phyloP scores from a whole-genome alignment of 164 flowering plant genomes.

The Vitis cinerea region DNA sequence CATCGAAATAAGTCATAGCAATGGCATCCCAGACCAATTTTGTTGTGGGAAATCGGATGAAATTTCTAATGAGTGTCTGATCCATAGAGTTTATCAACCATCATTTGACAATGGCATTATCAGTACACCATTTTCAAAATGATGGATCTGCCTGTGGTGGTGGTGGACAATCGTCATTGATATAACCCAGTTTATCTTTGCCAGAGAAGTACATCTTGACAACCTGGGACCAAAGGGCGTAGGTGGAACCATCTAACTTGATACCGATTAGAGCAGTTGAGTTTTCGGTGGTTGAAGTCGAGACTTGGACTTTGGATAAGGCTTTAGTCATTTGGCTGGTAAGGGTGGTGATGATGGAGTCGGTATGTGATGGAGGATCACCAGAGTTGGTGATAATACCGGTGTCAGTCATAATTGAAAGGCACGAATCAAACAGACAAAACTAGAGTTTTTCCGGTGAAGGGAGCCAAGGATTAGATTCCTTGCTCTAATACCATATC shows the following conservation, averaged over 20 bases:
- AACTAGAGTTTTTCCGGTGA: too few species aligned
- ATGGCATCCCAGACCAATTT: neutral
- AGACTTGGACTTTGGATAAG: too few species aligned
- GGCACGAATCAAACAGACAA: too few species aligned
- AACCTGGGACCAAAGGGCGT: slow-evolving; percentile 12
- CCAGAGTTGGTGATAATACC: too few species aligned
- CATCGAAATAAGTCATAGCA: slow-evolving; percentile 6
- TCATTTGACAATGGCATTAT: slow-evolving; percentile 9
- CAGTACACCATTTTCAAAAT: neutral
- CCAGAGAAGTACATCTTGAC: neutral
- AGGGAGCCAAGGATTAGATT: too few species aligned
- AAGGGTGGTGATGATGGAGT: too few species aligned
- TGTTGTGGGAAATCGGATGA: neutral
- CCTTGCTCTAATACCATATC: too few species aligned
- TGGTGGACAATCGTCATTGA: slow-evolving; percentile 4
- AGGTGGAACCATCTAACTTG: slow-evolving; percentile 18
- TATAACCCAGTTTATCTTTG: neutral
- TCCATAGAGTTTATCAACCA: neutral
- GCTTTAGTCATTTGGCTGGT: too few species aligned
- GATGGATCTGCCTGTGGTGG: neutral
- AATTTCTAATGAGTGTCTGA: neutral
- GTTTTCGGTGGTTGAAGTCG: too few species aligned
- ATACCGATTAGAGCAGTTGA: neutral
- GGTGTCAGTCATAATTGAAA: too few species aligned
- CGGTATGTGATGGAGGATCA: too few species aligned